Base-by-base conservation (phyloP, 2,329 filamentous ascomycete species). In the Fusarium humuli region DNA sequence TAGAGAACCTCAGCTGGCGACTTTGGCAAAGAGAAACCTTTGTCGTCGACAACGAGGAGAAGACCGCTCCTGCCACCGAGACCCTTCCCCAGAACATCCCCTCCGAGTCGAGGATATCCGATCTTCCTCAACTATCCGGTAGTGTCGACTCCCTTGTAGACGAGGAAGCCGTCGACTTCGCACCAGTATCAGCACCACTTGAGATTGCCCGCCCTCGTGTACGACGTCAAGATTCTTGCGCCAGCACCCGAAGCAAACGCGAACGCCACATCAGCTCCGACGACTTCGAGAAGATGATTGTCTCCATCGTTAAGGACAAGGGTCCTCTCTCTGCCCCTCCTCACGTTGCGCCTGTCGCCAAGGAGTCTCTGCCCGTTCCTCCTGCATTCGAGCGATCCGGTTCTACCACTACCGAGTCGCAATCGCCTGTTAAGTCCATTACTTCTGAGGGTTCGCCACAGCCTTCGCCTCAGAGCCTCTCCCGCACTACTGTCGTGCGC, bases 1-100 rank as follows among this genome's bases (percentile, higher is more conserved):
- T 98, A 78, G 96, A 98, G 80, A 98, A 99, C 83, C 85, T 99
- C 69, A 97, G 92, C 79, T 98, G 96, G 96, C 87, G 96, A 75
- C 84, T 98, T 67, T 98, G 94, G 95, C 97, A 94, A 76, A 88
- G 94, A 76, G 94, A 98, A 79, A 75, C 73, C 46, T 79, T 81
- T 70, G 78, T 81, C 13, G 94, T 97, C 75, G 97, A 94, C 82
- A 94, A 92, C 81, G 91, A 86, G 63, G 84, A 86, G 73, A 84
- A 86, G 74, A 73, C 79, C 74, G 79, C 84, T 70, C 79, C 79
- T 74, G 79, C 83, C 69, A 80, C 79, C 73, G 78, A 83, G 70
- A 81, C 84, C 73, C 75, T 85, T 65, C 82, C 88, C 71, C 82
- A 84, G 71, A 80, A 85, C 59, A 87, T 89, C 56, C 83, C 82